Evolutionary conservation across 306 rosid species (phyloP).

Genomic region (Medicago ruthenica): DNA sequence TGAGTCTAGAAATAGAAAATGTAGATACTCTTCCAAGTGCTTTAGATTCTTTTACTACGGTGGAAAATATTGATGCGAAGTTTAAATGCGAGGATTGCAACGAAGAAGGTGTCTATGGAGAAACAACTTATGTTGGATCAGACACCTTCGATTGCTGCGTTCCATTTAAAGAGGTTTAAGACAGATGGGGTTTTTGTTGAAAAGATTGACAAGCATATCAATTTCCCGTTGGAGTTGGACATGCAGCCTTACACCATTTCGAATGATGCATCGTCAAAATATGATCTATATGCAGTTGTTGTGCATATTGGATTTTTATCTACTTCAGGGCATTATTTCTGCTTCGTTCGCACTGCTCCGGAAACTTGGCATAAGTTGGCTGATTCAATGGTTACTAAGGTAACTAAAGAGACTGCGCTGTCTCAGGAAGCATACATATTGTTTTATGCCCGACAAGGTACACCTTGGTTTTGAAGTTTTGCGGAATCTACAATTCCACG

Average conservation of each 20-base stretch:
- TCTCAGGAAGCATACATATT: constrained; percentile 86
- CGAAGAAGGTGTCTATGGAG: constrained; percentile 76
- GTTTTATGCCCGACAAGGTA: constrained; percentile 76
- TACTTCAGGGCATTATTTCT: constrained; percentile 83
- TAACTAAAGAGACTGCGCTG: constrained; percentile 57
- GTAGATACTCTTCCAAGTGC: constrained; percentile 73
- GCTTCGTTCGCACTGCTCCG: constrained; percentile 79
- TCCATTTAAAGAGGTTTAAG: constrained; percentile 89
- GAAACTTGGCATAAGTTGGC: constrained; percentile 80
- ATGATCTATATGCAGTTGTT: constrained; percentile 83
- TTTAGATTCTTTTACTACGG: constrained; percentile 76
- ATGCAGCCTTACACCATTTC: constrained; percentile 64
- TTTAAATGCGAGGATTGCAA: constrained; percentile 75
- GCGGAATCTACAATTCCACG: constrained; percentile 41
- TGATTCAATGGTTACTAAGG: constrained; percentile 78
- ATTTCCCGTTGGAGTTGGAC: constrained; percentile 81
- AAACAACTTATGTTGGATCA: constrained; percentile 74
- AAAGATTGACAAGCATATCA: constrained; percentile 80
- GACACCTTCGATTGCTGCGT: constrained; percentile 73
- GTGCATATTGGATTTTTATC: constrained; percentile 76
- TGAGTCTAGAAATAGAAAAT: constrained; percentile 85
- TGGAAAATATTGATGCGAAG: constrained; percentile 71
- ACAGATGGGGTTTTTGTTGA: constrained; percentile 62
- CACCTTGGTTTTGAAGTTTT: constrained; percentile 73
- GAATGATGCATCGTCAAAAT: constrained; percentile 64